A percentile compares a stretch with the other conserved stretches of the same genome.
Conservation (phyloP, 23 red algal genomes). For the Gracilaria caudata region DNA sequence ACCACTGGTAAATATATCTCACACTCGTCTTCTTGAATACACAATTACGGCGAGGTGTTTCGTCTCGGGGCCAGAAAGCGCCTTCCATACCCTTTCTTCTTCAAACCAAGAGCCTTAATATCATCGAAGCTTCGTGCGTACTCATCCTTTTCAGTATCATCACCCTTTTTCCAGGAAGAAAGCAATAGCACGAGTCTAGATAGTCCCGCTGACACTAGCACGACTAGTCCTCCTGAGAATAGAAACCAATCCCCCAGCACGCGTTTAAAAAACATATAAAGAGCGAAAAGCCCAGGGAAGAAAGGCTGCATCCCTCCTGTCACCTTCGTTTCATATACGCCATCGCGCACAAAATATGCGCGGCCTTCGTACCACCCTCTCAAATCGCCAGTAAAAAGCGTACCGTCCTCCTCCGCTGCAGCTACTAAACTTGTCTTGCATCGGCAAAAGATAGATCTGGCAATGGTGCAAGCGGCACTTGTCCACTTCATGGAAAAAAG, state of each 20-base stretch:
- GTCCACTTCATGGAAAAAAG: constrained; percentile 26
- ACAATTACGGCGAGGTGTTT: neutral
- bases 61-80: constrained; percentile 18
- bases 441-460: constrained; percentile 11
- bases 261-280: constrained; percentile 23
- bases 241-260: constrained; percentile 15
- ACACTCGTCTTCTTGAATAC: neutral
- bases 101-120: constrained; percentile 25
- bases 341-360: constrained; percentile 19
- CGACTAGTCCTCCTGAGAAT: neutral
- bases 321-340: neutral
- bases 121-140: constrained; percentile 18
- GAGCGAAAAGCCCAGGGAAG: neutral
- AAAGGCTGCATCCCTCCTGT: constrained; percentile 22
- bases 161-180: constrained; percentile 7
- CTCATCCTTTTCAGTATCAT: constrained; percentile 10
- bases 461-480: constrained; percentile 28
- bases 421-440: constrained; percentile 20
- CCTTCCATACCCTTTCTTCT: constrained; percentile 15
- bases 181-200: neutral
- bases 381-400: constrained; percentile 3
- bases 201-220: neutral
- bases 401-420: constrained; percentile 10
- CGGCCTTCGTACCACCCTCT: constrained; percentile 23
- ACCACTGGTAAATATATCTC: neutral